Base-by-base conservation (phyloP, 2,329 filamentous ascomycete genomes). In the Xylariaceae sp. region DNA sequence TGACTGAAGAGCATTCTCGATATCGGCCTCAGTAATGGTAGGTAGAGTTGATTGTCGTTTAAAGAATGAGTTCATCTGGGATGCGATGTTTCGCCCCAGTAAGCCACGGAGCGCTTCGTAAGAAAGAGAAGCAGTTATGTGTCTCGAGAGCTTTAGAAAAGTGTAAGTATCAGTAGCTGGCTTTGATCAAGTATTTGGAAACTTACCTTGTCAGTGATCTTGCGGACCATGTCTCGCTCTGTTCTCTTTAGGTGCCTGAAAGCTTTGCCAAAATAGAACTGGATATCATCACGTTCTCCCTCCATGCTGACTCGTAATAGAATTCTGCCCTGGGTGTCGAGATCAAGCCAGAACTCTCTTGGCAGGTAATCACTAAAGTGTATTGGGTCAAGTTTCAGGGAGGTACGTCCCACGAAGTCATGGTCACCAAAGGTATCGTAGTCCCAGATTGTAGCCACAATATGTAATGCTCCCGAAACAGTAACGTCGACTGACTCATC, bases 401-500 rank as follows among this genome's bases (percentile, higher is more conserved):
- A 95, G n/a, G 93, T 97, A 48, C 93, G 81, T 19, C 93, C 93
- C 28, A 97, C 89, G 61, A 95, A 97, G 60, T 98, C 93, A 60
- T 98, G 93, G 59, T 97, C 93, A 40, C 93, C 93, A 55, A 98
- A 84, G 12, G 89, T 89, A 67, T 98, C 93, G 75, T 93, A 95
- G 66, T 98, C 93, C 93, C 93, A 98, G 32, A 97, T 86, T 1
- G 93, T 98, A 24, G 91, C 90, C 57, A 97, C 94, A 52, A 98
- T 81, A 55, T 97, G 96, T 43, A 98, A 76, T 9, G 93, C 82
- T 0, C 90, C 89, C 49, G 87, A 85, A 1, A 95, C 95, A 16
- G 89, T 93, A 50, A 98, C 95, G 60, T 98, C 93, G 37, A 97
- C 86, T 1, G 89, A 89, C 68, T 97, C 93, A 55, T 98, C 93